Base-by-base conservation (phyloP, 83 land plant genomes). In the Thuja plicata region DNA sequence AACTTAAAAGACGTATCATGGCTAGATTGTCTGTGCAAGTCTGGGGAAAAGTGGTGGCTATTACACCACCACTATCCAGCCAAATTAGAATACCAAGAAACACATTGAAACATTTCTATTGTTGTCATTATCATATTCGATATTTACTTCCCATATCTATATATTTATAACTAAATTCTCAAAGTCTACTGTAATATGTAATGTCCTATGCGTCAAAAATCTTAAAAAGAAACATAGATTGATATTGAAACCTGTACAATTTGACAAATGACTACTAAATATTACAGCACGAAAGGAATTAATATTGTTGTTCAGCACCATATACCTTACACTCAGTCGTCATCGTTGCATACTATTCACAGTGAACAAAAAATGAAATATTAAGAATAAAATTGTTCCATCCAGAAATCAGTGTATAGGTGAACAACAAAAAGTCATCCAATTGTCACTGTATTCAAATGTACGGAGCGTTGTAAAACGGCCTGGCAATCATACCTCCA, bases 161-260 rank as follows among this genome's bases (percentile, higher is more conserved):
- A 46, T 41, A 81, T 81, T 81, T 24, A 43, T 45, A 24, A 21
- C 30, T 48, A 41, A 7, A 27, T 43, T 46, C 38, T 43, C 30
- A 82, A 82, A 27, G 12, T 27, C 30, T 82, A 24, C 54, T 35
- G 34, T 82, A 30, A 11, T 82, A 43, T 82, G 85, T 82, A 24
- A 82, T 82, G 27, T 46, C 46, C 3, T 82, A 46, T 45, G 54
- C 30, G 45, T 45, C 30, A 81, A 81, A 43, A 81, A 24, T 34
- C 46, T 45, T 82, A 54, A 45, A 80, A 43, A 82, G 54, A 82
- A 82, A 82, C 34, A 82, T 45, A 15, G 13, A 82, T 46, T 43
- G 85, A n/a, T 82, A 11, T 82, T 21, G 50, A 8, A n/a, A 81
- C 84, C 43, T 82, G 52, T 82, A 82, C 48, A 82, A 82, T n/a